phyloP scores from a whole-genome alignment of 148 eudicot genomes.

The Heliosperma pusillum region DNA sequence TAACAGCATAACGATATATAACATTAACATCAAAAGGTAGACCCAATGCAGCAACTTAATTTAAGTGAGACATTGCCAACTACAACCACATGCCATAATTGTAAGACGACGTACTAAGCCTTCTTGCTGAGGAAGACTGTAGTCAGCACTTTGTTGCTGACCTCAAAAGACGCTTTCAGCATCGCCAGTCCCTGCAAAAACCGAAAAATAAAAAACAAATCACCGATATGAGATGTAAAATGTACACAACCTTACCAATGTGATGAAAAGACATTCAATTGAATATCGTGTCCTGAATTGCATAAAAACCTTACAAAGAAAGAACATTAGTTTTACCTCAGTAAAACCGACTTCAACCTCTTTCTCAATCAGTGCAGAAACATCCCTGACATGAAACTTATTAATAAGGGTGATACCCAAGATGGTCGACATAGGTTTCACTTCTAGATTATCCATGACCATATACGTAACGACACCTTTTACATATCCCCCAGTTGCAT shows the following conservation, averaged over 20 bases:
- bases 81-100: not conserved
- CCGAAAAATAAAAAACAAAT: not conserved
- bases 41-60: not conserved
- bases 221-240: too few species aligned
- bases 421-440: conserved; percentile 20
- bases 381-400: conserved; percentile 2
- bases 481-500: conserved; percentile 16
- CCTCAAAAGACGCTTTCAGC: conserved; percentile 29
- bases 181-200: conserved; percentile 24
- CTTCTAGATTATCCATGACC: conserved; percentile 22
- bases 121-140: conserved; percentile 21
- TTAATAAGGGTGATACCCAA: conserved; percentile 9
- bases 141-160: conserved; percentile 14
- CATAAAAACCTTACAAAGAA: not conserved
- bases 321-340: not conserved
- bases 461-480: conserved; percentile 16
- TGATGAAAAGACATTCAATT: too few species aligned
- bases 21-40: not conserved
- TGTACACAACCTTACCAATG: too few species aligned
- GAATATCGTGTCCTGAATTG: not conserved
- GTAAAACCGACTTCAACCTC: conserved; percentile 14
- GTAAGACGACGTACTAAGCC: not conserved
- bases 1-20: not conserved
- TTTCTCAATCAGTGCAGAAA: conserved; percentile 13
- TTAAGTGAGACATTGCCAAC: not conserved